Evolutionary conservation across 139 green algal genomes (phyloP), one percentile per base, ranked within the genome.

Genomic region (Auxenochlorella pyrenoidosa): DNA sequence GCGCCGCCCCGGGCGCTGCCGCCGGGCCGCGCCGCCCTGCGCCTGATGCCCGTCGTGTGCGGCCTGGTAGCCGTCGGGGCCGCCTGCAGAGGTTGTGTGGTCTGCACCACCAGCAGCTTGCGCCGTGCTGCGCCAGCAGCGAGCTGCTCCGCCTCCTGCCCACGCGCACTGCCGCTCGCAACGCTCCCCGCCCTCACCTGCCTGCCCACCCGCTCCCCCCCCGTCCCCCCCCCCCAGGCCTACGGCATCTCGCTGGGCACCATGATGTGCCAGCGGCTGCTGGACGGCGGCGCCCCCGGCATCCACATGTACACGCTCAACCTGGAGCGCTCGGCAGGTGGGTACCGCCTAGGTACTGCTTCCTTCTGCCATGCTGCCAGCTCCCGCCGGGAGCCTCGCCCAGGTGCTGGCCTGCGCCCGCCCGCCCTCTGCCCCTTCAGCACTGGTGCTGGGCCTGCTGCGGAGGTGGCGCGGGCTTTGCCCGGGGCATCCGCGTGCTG

Each of bases 221-320:
- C 32, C 77, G 1, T 5, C 70, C 79, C 10, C 1, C 44, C 5
- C 75, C 18, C 72, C 41, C 94, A 97, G 93, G 88, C 89, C 5
- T 99, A 95, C 79, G 97, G 97, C 88, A 96, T 99, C 72, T 89
- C 97, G 12, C 88, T 98, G 70, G 97, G 94, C 43, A 96, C 91
- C 0, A 77, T 94, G 65, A 99, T 99, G 97, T 99, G 97, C 93
- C 86, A 90, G 34, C 91, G 92, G 82, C 91, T 99, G 84, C 88
- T 99, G 75, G 97, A 94, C 38, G 87, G 82, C 18, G 92, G 91
- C 51, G 88, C 88, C 26, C 90, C 92, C n/a, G 97, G 96, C 30
- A 58, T 99, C 54, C 97, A 99, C 93, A 95, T 99, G 95, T 99
- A 99, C 94, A 97, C 95, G 0, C 94, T 99, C 51, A 99, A 99